Conservation (phyloP, 768 basidiomycete species). For the Collybia mongolica region DNA sequence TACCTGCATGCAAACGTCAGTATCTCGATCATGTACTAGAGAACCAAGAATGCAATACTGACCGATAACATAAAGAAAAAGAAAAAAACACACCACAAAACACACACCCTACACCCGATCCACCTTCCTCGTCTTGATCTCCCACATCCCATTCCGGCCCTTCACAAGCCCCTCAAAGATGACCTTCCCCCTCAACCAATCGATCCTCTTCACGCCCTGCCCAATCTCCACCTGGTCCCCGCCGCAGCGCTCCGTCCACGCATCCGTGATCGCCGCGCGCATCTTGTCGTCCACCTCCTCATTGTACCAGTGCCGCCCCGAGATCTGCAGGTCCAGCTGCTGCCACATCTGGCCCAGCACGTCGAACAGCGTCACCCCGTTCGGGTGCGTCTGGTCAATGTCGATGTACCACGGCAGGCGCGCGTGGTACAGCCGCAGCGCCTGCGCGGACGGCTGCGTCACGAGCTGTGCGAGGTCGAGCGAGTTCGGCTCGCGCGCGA, state of each 20-base stretch:
- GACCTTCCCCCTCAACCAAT: constrained; percentile 55
- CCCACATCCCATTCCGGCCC: constrained; percentile 60
- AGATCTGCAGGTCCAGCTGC: constrained; percentile 44
- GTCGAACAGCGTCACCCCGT: constrained; percentile 61
- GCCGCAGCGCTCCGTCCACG: constrained; percentile 46
- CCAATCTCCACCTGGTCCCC: constrained; percentile 27
- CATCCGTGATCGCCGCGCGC: constrained; percentile 37
- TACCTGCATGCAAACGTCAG: too few species aligned
- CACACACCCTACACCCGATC: neutral
- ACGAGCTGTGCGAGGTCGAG: constrained; percentile 56
- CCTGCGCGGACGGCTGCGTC: constrained; percentile 45
- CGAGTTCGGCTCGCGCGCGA: constrained; percentile 39
- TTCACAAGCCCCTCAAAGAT: constrained; percentile 54
- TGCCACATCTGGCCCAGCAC: constrained; percentile 46
- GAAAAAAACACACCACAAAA: neutral
- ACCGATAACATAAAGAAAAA: too few species aligned
- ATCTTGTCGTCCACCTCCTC: constrained; percentile 48
- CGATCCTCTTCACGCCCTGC: constrained; percentile 53
- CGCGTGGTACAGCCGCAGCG: constrained; percentile 57
- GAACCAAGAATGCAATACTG: too few species aligned
- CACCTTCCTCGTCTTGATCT: constrained; percentile 49
- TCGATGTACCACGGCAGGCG: constrained; percentile 71
- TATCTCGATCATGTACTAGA: too few species aligned
- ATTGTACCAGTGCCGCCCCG: constrained; percentile 56
- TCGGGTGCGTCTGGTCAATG: constrained; percentile 38